Conservation (phyloP, 441 rosid genomes). For the Euphorbia celastroides region DNA sequence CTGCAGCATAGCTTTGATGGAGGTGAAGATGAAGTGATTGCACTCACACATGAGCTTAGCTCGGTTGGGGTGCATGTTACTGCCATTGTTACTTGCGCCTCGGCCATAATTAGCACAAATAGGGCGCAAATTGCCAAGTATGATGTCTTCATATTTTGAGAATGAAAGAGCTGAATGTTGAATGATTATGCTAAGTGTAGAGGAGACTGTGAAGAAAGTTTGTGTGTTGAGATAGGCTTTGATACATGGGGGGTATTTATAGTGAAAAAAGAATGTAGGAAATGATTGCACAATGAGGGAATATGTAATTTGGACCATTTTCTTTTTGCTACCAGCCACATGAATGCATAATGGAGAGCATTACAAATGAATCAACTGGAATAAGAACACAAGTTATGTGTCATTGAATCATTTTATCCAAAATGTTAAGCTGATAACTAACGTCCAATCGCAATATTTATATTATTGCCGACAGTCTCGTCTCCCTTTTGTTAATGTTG, state of each 20-base stretch:
- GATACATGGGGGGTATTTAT: conserved; percentile 40
- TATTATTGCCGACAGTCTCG: too few relatives aligned
- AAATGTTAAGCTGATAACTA: too few relatives aligned
- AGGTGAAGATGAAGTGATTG: conserved; percentile 50
- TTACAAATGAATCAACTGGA: too few relatives aligned
- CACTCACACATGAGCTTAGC: conserved; percentile 65
- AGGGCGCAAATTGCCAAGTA: conserved; percentile 27
- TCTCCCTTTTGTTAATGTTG: too few relatives aligned
- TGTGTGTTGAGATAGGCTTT: conserved; percentile 19
- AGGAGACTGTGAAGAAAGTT: too few relatives aligned
- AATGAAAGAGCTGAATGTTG: background rate
- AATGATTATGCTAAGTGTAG: too few relatives aligned
- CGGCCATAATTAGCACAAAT: conserved; percentile 36
- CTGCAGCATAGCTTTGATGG: conserved; percentile 63
- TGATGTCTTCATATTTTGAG: conserved; percentile 38
- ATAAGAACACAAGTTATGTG: too few relatives aligned
- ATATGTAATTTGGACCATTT: too few relatives aligned
- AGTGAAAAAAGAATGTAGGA: conserved; percentile 20
- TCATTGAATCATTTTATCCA: too few relatives aligned
- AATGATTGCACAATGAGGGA: conserved; percentile 7
- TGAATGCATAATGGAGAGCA: too few relatives aligned
- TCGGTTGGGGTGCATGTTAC: conserved; percentile 64
- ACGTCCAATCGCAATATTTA: too few relatives aligned
- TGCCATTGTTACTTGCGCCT: conserved; percentile 30
- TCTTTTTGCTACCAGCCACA: too few relatives aligned